These are phyloP conservation scores for Aspergillus mulundensis DNA, from an alignment of 495 filamentous ascomycete species.

Conservation along the genomic window DNA sequence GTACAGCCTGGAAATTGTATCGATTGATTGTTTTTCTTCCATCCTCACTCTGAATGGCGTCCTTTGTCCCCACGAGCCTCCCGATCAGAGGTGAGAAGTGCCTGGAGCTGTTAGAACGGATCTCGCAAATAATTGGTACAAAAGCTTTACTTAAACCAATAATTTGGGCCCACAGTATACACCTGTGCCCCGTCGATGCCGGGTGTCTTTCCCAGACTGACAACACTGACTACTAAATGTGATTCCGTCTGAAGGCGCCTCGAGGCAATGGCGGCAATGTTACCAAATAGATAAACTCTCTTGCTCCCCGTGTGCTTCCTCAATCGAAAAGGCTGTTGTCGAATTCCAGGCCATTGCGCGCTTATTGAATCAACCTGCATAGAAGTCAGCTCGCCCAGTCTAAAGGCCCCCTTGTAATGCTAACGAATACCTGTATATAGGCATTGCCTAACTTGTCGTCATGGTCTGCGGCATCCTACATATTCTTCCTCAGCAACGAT, in stretches of 20 bases:
- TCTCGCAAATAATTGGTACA: too few relatives aligned
- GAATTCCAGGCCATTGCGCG: slow-evolving; percentile 64
- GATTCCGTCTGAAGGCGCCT: slow-evolving; percentile 53
- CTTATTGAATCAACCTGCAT: slow-evolving; percentile 50
- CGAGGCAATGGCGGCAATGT: slow-evolving; percentile 54
- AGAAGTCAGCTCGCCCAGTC: too few relatives aligned
- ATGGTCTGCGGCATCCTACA: slow-evolving; percentile 76
- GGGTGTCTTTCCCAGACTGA: slow-evolving; percentile 68
- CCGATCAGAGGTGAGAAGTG: slow-evolving; percentile 90
- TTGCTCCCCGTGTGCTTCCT: slow-evolving; percentile 84
- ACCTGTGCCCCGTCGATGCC: slow-evolving; percentile 68
- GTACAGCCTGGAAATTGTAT: slow-evolving; percentile 91
- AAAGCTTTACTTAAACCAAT: slow-evolving; percentile 79
- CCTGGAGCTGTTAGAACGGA: too few relatives aligned
- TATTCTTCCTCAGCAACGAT: too few relatives aligned
- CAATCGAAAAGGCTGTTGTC: slow-evolving; percentile 62
- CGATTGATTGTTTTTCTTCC: slow-evolving; percentile 51
- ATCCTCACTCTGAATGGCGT: slow-evolving; percentile 44
- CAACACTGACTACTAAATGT: slow-evolving; percentile 63
- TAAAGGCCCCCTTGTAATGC: too few relatives aligned
- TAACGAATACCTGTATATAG: too few relatives aligned
- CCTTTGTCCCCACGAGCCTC: slow-evolving; percentile 72
- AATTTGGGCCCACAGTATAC: slow-evolving; percentile 72
- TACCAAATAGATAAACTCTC: slow-evolving; percentile 70
- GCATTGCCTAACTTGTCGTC: slow-evolving; percentile 86